These are phyloP conservation scores for Barbarea vulgaris DNA, from an alignment of 345 rosid species.

Conservation along the genomic window DNA sequence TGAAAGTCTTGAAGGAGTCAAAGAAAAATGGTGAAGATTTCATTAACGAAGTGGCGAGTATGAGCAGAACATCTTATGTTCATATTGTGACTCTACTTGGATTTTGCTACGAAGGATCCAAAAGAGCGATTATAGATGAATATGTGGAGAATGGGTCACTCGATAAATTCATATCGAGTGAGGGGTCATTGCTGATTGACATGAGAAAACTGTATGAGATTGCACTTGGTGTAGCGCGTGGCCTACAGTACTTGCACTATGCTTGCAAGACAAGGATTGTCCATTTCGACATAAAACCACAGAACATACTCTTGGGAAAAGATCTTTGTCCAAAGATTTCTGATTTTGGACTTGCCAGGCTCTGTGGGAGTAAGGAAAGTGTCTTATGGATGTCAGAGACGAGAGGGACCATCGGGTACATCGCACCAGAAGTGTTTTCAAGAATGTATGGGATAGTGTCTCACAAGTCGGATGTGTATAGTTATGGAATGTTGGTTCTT, in stretches of 20 bases:
- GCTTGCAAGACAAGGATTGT: conserved; percentile 39
- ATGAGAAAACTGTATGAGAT: conserved; percentile 26
- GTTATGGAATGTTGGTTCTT: conserved; percentile 53
- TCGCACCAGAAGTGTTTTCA: conserved; percentile 46
- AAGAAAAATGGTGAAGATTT: conserved; percentile 47
- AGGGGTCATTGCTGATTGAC: neutral
- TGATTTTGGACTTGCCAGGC: conserved; percentile 55
- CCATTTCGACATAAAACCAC: conserved; percentile 57
- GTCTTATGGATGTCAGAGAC: conserved; percentile 32
- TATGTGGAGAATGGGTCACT: conserved; percentile 47
- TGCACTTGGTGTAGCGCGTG: conserved; percentile 44
- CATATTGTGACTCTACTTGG: conserved; percentile 47
- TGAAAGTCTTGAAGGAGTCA: conserved; percentile 31
- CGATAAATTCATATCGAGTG: conserved; percentile 33
- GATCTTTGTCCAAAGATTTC: conserved; percentile 45
- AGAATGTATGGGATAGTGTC: conserved; percentile 42
- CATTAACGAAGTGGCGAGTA: conserved; percentile 54
- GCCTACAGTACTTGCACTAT: conserved; percentile 51
- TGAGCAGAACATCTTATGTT: conserved; percentile 55
- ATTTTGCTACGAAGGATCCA: conserved; percentile 42
- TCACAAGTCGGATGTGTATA: conserved; percentile 48
- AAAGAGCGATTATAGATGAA: conserved; percentile 43
- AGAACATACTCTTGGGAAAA: conserved; percentile 47
- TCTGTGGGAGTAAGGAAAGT: conserved; percentile 42
- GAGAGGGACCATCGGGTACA: conserved; percentile 53